Conservation (phyloP, 2,329 filamentous ascomycete genomes). For the Botryosphaeria agaves region DNA sequence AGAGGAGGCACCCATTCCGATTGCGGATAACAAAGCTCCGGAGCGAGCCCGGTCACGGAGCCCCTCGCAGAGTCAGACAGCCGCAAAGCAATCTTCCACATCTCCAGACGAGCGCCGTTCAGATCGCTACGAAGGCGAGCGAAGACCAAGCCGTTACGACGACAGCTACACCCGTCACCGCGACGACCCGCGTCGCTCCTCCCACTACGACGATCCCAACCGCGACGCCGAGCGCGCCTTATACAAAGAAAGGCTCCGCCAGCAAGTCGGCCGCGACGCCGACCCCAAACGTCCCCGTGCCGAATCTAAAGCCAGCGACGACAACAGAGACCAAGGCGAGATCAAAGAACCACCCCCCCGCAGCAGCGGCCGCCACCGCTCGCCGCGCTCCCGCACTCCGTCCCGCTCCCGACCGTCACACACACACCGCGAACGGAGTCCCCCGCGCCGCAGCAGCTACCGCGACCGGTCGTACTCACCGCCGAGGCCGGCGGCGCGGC, state of each 20-base stretch:
- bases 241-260: constrained; percentile 12
- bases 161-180: constrained; percentile 10
- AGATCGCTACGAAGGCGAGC: constrained; percentile 9
- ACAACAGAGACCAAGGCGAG: constrained; percentile 5
- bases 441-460: constrained; percentile 6
- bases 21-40: not conserved
- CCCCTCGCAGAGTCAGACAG: not conserved
- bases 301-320: constrained; percentile 6
- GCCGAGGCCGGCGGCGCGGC: too few relatives aligned
- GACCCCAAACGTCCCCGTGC: constrained; percentile 5
- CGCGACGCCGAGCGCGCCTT: constrained; percentile 14
- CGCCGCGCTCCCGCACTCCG: not conserved
- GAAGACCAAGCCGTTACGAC: too few relatives aligned
- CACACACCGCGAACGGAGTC: constrained; percentile 12
- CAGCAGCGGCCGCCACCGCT: constrained; percentile 2
- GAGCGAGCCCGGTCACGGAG: not conserved
- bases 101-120: constrained; percentile 5
- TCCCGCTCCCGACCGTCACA: constrained; percentile 5
- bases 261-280: constrained; percentile 4
- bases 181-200: constrained; percentile 12
- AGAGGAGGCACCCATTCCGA: not conserved
- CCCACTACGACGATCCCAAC: constrained; percentile 11
- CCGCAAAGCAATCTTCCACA: not conserved
- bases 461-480: constrained; percentile 5
- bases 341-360: too few relatives aligned